Evolutionary conservation across 2,329 filamentous ascomycete species (phyloP), one percentile per base, ranked within the genome.

Genomic region (Microcyclospora pomicola): DNA sequence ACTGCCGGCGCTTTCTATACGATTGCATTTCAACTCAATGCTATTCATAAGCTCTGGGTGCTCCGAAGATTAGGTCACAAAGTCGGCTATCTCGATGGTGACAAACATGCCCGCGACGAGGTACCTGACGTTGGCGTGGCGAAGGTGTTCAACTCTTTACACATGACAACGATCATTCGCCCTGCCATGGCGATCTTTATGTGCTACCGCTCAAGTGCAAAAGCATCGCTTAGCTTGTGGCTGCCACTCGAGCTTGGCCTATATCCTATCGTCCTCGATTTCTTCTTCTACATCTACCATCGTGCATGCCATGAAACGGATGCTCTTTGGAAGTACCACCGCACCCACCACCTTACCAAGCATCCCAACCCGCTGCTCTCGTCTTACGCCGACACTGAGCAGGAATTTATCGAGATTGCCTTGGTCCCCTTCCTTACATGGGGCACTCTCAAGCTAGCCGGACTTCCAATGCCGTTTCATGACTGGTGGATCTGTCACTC

Each of bases 1-100:
- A 51, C 45, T 6, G 53, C 54, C 13, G 55, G 63, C 37, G 3
- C 58, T 11, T 55, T 63, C 35, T 66, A 67, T 44, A 56, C 49
- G n/a, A 13, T 54, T 2, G 49, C 53, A 12, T 64, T 66, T 45
- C 64, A 64, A 34, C 14, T 53, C 6, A 62, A 59, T 29, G 56
- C 57, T n/a, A 58, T 66, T 29, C 59, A 59, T 32, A 53, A 66
- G 36, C 42, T 65, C 4, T 55, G 59, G 14, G 49, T 54, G 5
- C 53, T 67, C 12, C 59, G 62, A 6, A 51, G 52, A 3, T 41
- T 66, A 1, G 62, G 59, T 1, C 60, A 65, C 35, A 42, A 37
- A 0, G 49, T 56, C 14, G 64, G 64, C 4, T 66, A 61, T 38
- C 52, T 67, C 2, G 64, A 67, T 40, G 64, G 64, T 9, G 63